A percentile compares a stretch with the other conserved stretches of the same genome.
Conservation (phyloP, 2,329 filamentous ascomycete genomes). For the Fusarium oxysporum region DNA sequence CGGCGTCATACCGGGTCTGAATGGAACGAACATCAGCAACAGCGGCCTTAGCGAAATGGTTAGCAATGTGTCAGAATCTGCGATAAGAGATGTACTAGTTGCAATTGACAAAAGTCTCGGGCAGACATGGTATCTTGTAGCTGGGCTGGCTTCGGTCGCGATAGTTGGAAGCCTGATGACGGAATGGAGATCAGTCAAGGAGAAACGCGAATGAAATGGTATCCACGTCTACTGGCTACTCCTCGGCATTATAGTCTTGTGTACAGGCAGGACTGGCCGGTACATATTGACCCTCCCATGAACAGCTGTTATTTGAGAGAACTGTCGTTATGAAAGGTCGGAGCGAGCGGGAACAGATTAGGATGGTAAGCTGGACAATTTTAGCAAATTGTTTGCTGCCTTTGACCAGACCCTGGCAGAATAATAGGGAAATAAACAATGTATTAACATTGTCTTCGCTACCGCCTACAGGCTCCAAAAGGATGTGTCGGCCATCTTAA, state of each 20-base stretch:
- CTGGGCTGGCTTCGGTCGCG: constrained; percentile 10
- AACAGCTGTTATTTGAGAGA: neutral
- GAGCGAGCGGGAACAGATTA: neutral
- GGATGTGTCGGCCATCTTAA: fast-evolving
- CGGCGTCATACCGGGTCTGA: neutral
- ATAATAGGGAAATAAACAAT: fast-evolving
- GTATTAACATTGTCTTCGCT: fast-evolving
- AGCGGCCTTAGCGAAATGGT: constrained; percentile 11
- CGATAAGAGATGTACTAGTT: neutral
- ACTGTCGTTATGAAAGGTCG: no score
- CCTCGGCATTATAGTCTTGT: fast-evolving
- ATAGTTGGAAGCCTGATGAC: constrained; percentile 22
- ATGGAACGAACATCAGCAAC: neutral
- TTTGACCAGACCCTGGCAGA: fast-evolving
- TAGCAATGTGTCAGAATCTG: neutral
- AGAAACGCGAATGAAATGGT: neutral
- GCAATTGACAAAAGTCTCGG: neutral
- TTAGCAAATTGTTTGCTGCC: fast-evolving
- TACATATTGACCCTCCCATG: neutral
- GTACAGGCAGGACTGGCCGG: fast-evolving
- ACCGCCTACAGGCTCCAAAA: fast-evolving
- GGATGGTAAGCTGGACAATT: neutral
- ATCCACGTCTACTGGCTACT: fast-evolving
- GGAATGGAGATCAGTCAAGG: constrained; percentile 25
- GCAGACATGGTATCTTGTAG: constrained; percentile 24